phyloP scores from a whole-genome alignment of 164 flowering plant species.

The Sextonia rubra region DNA sequence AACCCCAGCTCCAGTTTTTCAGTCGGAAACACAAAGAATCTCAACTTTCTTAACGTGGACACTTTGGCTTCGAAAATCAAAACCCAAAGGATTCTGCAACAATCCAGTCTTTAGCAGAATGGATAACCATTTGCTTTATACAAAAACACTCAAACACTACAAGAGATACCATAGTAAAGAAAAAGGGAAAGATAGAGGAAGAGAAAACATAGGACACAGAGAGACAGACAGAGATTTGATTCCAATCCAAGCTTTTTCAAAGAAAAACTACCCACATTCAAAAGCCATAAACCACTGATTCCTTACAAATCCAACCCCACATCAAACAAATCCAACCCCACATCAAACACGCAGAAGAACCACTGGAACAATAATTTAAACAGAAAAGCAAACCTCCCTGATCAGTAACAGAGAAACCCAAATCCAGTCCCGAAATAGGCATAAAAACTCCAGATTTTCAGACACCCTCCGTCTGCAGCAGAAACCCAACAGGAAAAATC shows the following conservation, averaged over 20 bases:
- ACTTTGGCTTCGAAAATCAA: constrained; percentile 10
- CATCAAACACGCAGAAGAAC: constrained; percentile 4
- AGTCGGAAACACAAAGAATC: constrained; percentile 12
- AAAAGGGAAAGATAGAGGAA: not conserved
- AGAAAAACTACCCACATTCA: not conserved
- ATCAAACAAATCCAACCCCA: constrained; percentile 17
- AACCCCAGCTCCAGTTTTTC: constrained; percentile 8
- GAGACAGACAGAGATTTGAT: not conserved
- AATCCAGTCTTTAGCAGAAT: constrained; percentile 13
- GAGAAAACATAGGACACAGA: not conserved
- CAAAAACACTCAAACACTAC: constrained; percentile 20
- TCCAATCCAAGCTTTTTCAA: constrained; percentile 16
- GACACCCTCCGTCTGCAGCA: not conserved
- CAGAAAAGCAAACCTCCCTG: not conserved
- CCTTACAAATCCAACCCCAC: constrained; percentile 18
- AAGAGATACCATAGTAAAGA: constrained; percentile 9
- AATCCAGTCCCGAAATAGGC: not conserved
- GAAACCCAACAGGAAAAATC: not conserved
- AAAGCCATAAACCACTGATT: constrained; percentile 17
- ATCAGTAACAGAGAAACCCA: not conserved
- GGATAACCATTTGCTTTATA: constrained; percentile 16
- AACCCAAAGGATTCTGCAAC: constrained; percentile 1
- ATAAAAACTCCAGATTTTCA: not conserved
- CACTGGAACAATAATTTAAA: not conserved
- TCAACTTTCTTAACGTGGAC: constrained; percentile 8